Evolutionary conservation across 176 grass and related monocot species (phyloP).

Genomic region (Dactylis glomerata): DNA sequence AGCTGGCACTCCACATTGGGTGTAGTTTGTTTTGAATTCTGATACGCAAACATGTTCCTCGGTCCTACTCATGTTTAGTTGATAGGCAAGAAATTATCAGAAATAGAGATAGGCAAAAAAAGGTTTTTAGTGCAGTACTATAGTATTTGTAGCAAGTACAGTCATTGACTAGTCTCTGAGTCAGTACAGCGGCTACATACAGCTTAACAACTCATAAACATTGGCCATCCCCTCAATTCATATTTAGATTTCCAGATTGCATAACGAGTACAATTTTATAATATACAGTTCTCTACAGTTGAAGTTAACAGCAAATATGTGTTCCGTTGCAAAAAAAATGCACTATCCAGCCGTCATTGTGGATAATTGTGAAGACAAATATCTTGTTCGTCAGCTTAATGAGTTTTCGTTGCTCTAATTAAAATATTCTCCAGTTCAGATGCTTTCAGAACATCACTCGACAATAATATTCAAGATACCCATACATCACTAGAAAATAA

Average conservation of each 20-base stretch:
- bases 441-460: neutral
- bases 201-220: neutral
- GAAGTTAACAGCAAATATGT: neutral
- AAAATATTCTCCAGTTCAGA: neutral
- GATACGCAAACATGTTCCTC: neutral
- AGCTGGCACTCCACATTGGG: neutral
- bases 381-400: neutral
- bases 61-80: neutral
- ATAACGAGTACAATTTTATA: neutral
- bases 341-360: neutral
- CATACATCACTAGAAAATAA: slow-evolving; percentile 7
- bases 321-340: neutral
- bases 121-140: neutral
- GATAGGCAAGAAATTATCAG: neutral
- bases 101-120: neutral
- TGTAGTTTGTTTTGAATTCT: neutral
- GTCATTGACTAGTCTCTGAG: neutral
- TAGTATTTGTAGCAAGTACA: neutral
- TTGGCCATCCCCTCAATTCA: neutral
- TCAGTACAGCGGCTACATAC: neutral
- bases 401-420: neutral
- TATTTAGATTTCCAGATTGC: neutral
- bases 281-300: neutral
- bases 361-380: neutral
- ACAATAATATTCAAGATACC: neutral